These are phyloP conservation scores for Murraya paniculata DNA, from an alignment of 345 rosid species.

Conservation along the genomic window DNA sequence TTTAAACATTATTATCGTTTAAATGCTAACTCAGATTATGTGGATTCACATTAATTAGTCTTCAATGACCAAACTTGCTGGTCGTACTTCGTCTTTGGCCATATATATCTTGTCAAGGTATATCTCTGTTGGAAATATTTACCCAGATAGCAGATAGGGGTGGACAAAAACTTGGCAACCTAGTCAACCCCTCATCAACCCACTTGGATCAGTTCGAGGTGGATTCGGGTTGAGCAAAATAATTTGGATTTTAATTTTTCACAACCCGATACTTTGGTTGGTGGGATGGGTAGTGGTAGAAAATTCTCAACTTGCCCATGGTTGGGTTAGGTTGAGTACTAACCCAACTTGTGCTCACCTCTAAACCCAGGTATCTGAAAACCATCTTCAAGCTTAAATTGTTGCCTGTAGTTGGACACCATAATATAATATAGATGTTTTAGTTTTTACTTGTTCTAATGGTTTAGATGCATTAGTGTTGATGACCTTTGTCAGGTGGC, in stretches of 20 bases:
- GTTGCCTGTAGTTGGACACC: background rate
- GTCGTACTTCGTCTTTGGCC: background rate
- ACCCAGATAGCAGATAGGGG: background rate
- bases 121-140: background rate
- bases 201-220: background rate
- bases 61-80: background rate
- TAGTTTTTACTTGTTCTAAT: background rate
- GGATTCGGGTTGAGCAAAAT: background rate
- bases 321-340: background rate
- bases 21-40: background rate
- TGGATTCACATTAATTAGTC: background rate
- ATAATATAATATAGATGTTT: background rate
- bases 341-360: background rate
- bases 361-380: background rate
- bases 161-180: background rate
- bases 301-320: background rate
- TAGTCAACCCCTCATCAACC: background rate
- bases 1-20: background rate
- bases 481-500: background rate
- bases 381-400: background rate
- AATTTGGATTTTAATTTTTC: too few species aligned
- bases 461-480: background rate
- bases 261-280: background rate
- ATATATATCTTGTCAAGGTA: background rate
- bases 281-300: background rate